These are phyloP conservation scores for Ascochyta koolunga DNA, from an alignment of 2,329 filamentous ascomycete genomes.

Conservation along the genomic window DNA sequence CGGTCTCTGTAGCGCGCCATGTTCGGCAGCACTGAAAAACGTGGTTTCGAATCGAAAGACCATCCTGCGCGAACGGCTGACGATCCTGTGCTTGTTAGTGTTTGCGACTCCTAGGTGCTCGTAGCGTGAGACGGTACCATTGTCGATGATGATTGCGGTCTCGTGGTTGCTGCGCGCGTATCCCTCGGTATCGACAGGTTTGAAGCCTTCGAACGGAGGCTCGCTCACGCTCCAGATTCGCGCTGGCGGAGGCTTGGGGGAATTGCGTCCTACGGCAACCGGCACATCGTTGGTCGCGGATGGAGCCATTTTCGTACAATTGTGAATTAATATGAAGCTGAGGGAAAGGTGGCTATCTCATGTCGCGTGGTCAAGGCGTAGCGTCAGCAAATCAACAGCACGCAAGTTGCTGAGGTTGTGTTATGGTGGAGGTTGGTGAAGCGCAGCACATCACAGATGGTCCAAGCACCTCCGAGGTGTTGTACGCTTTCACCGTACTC, in stretches of 20 bases:
- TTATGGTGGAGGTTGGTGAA: conserved; percentile 26
- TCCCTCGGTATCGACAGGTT: conserved; percentile 67
- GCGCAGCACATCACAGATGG: conserved; percentile 21
- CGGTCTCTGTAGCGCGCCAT: conserved; percentile 96
- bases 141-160: conserved; percentile 94
- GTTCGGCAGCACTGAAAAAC: conserved; percentile 81
- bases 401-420: conserved; percentile 22
- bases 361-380: conserved; percentile 27
- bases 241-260: conserved; percentile 60
- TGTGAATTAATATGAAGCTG: conserved; percentile 18
- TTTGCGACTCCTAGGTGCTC: not conserved
- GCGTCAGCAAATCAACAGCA: conserved; percentile 24
- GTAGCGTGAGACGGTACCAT: conserved; percentile 66
- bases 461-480: conserved; percentile 29
- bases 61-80: conserved; percentile 90
- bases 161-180: conserved; percentile 67
- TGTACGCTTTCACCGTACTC: not conserved
- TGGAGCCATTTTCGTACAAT: conserved; percentile 41
- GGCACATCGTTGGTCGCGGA: conserved; percentile 48
- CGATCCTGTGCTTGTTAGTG: conserved; percentile 66
- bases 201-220: conserved; percentile 66
- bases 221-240: conserved; percentile 62
- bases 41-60: conserved; percentile 87
- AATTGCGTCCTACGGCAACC: conserved; percentile 52
- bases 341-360: conserved; percentile 27